Evolutionary conservation across 208 protist genomes (phyloP).

Genomic region (Leishmania amazonensis): DNA sequence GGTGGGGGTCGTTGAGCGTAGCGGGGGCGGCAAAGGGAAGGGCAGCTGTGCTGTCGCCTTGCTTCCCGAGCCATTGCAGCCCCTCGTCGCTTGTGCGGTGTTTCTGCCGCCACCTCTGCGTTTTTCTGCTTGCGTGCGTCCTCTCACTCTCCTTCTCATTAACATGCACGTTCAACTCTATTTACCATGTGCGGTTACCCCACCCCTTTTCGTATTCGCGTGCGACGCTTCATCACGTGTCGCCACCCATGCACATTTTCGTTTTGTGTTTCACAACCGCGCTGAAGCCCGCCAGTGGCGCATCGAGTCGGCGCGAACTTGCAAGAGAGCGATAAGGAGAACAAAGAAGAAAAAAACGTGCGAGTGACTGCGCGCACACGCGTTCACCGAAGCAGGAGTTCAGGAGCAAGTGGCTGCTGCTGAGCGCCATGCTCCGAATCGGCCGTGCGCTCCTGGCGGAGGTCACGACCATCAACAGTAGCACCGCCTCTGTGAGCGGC

Average conservation of each 20-base stretch:
- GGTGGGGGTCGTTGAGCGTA: background rate
- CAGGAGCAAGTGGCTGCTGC: background rate
- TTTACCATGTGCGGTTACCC: background rate
- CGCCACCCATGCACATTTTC: background rate
- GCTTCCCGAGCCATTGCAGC: background rate
- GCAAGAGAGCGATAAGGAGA: background rate
- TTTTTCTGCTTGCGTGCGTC: background rate
- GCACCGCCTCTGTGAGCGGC: slow-evolving; percentile 72
- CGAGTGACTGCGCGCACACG: background rate
- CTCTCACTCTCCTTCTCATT: background rate
- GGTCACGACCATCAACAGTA: slow-evolving; percentile 77
- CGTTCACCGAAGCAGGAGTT: background rate
- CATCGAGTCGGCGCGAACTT: background rate
- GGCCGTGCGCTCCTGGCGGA: slow-evolving; percentile 48
- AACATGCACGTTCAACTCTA: background rate
- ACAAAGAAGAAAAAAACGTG: background rate
- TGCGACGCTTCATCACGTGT: background rate
- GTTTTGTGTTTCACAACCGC: background rate
- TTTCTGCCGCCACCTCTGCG: background rate
- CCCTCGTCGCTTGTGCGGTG: background rate
- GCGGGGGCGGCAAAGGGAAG: background rate
- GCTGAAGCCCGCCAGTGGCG: background rate
- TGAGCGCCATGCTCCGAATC: slow-evolving; percentile 37
- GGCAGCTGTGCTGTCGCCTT: background rate
- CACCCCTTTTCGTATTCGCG: background rate